These are phyloP conservation scores for Wallacemonas sp. DNA, from an alignment of 208 protist species.

Conservation along the genomic window DNA sequence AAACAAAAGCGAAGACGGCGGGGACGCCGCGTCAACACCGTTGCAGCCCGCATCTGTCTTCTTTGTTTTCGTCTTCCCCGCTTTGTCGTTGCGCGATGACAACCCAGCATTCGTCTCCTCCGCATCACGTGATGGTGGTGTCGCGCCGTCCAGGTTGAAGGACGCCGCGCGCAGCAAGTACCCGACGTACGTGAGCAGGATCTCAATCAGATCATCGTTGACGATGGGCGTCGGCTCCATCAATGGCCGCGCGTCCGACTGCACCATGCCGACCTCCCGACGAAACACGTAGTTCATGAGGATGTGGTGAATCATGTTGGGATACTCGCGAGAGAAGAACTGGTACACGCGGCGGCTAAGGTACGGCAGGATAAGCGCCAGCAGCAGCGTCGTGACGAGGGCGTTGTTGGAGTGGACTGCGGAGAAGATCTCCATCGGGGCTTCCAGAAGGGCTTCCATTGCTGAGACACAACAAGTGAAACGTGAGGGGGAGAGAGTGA, in stretches of 20 bases:
- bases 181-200: slow-evolving; percentile 23
- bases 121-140: too few relatives aligned
- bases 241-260: slow-evolving; percentile 5
- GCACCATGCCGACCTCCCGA: slow-evolving; percentile 29
- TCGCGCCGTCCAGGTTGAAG: too few relatives aligned
- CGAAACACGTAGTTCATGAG: slow-evolving; percentile 24
- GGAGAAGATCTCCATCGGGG: slow-evolving; percentile 3
- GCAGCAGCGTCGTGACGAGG: slow-evolving; percentile 25
- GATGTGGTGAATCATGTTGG: slow-evolving; percentile 20
- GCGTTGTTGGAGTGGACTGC: slow-evolving; percentile 21
- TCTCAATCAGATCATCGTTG: slow-evolving; percentile 24
- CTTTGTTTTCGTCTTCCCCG: neutral
- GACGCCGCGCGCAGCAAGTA: neutral
- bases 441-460: neutral
- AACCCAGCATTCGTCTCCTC: too few relatives aligned
- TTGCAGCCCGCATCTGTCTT: neutral
- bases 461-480: too few relatives aligned
- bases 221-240: slow-evolving; percentile 8
- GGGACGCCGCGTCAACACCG: neutral
- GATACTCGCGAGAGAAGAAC: slow-evolving; percentile 58
- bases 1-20: neutral
- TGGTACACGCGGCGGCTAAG: slow-evolving; percentile 25
- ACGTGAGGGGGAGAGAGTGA: slow-evolving; percentile 1
- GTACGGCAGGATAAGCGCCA: slow-evolving; percentile 41
- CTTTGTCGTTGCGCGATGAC: too few relatives aligned